Percentiles rank a stretch among this genome's conserved stretches.
These are phyloP conservation scores for Lactarius tabidus DNA, from an alignment of 768 basidiomycete species.

Conservation along the genomic window DNA sequence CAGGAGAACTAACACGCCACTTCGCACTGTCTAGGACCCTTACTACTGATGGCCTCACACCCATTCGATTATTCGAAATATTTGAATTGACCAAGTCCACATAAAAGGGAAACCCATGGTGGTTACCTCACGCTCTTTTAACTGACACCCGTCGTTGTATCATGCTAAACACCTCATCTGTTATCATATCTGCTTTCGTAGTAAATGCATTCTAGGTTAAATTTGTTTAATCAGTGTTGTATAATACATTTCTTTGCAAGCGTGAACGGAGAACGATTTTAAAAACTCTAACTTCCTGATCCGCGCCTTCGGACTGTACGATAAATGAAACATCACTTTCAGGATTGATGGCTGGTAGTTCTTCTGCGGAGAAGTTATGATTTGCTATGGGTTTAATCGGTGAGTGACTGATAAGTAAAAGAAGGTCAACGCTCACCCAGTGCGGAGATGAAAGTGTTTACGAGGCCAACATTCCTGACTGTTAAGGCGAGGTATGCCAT, in stretches of 20 bases:
- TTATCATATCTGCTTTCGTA: not conserved
- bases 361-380: constrained; percentile 13
- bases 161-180: not conserved
- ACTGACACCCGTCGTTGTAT: not conserved
- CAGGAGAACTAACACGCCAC: not conserved
- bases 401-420: not conserved
- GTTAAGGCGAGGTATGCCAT: constrained; percentile 24
- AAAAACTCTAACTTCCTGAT: constrained; percentile 12
- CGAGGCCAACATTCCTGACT: constrained; percentile 19
- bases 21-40: constrained; percentile 1
- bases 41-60: constrained; percentile 21
- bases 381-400: constrained; percentile 5
- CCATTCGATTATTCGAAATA: constrained; percentile 21
- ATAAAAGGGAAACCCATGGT: not conserved
- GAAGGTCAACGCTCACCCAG: constrained; percentile 10
- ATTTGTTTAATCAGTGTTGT: not conserved
- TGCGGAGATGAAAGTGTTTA: constrained; percentile 15
- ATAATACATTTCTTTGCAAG: not conserved
- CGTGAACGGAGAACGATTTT: constrained; percentile 5
- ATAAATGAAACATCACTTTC: constrained; percentile 4
- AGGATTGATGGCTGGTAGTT: constrained; percentile 1
- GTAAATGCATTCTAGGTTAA: not conserved
- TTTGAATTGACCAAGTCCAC: constrained; percentile 22
- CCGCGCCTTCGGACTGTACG: constrained; percentile 17
- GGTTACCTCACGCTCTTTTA: not conserved